These are phyloP conservation scores for Cyberlindnera americana DNA, from an alignment of 805 yeast genomes.

Conservation along the genomic window DNA sequence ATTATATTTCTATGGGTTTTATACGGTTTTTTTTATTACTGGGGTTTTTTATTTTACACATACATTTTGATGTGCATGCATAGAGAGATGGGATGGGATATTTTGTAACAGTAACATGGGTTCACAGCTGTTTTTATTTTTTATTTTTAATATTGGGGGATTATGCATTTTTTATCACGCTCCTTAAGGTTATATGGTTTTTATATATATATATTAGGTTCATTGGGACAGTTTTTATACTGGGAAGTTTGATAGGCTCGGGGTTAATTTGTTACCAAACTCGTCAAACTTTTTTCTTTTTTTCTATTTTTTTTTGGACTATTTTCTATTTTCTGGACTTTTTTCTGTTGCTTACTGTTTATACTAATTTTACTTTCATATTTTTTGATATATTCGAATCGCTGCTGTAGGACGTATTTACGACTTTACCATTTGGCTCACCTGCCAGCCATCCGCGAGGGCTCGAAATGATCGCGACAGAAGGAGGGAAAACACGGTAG, in stretches of 20 bases:
- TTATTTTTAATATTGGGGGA: too few relatives aligned
- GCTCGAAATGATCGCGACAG: too few relatives aligned
- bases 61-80: neutral
- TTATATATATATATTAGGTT: too few relatives aligned
- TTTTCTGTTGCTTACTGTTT: neutral
- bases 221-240: too few relatives aligned
- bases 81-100: too few relatives aligned
- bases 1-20: neutral
- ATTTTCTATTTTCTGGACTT: neutral
- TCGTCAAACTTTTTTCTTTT: neutral
- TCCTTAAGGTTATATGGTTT: neutral
- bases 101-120: too few relatives aligned
- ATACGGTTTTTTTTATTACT: neutral
- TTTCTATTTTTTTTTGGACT: neutral
- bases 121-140: too few relatives aligned
- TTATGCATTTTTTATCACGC: neutral
- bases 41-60: neutral
- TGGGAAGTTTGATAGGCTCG: too few relatives aligned
- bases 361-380: neutral
- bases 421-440: neutral
- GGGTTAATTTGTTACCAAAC: too few relatives aligned
- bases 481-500: neutral
- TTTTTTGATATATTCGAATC: neutral
- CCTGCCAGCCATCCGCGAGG: constrained; percentile 1
- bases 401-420: neutral